A percentile compares a stretch with the other conserved stretches of the same genome.
phyloP scores from a whole-genome alignment of 2,329 filamentous ascomycete genomes.

The Gnomoniopsis smithogilvyi region DNA sequence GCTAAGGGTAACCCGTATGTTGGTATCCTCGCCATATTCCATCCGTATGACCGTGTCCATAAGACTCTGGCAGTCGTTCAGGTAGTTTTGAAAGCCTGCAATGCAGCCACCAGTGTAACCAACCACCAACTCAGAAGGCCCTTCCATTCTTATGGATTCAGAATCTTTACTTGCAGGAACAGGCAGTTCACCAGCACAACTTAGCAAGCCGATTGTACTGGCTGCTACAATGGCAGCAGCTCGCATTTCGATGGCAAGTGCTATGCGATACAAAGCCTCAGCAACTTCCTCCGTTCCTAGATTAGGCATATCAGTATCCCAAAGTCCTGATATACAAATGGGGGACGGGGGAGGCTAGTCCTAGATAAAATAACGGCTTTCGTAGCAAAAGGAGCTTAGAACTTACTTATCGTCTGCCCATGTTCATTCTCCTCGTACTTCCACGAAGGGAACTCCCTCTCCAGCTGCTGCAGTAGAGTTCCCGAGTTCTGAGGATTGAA shows the following conservation, averaged over 20 bases:
- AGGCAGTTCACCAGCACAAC: constrained; percentile 64
- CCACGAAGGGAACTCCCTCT: constrained; percentile 49
- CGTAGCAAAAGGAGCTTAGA: no score
- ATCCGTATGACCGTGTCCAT: constrained; percentile 52
- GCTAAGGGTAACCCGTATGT: constrained; percentile 41
- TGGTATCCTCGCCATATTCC: constrained; percentile 31
- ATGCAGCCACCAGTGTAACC: constrained; percentile 81
- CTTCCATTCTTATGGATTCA: neutral
- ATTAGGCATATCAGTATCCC: no score
- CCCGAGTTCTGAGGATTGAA: constrained; percentile 52
- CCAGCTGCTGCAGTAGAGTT: constrained; percentile 44
- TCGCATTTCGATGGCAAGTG: constrained; percentile 66
- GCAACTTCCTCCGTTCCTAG: constrained; percentile 57
- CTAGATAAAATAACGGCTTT: no score
- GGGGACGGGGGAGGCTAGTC: no score
- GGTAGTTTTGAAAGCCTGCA: constrained; percentile 72
- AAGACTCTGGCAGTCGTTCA: constrained; percentile 65
- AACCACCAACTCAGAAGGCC: constrained; percentile 60
- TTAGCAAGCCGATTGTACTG: constrained; percentile 66
- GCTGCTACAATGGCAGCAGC: constrained; percentile 74
- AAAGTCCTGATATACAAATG: no score
- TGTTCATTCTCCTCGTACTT: constrained; percentile 29
- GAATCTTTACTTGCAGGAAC: neutral
- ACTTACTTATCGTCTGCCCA: constrained; percentile 44
- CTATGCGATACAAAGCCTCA: constrained; percentile 60